Evolutionary conservation across 2,329 filamentous ascomycete species (phyloP).

Genomic region (Colletotrichum lupini): DNA sequence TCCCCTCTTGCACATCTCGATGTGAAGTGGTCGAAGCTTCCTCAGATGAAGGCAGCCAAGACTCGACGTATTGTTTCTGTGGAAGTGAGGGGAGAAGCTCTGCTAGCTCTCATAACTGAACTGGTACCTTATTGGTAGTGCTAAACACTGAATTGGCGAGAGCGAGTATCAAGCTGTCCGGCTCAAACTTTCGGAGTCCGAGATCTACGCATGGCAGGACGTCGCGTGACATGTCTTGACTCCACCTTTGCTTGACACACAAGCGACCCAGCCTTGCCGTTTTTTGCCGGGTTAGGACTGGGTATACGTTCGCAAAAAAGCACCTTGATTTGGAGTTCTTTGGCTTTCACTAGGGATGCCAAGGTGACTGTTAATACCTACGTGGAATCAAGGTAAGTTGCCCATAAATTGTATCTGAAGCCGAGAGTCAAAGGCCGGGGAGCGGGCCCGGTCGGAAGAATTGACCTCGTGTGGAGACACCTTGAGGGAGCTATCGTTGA

Average conservation of each 20-base stretch:
- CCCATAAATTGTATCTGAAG: not conserved
- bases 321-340: not conserved
- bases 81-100: not conserved
- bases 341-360: not conserved
- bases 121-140: not conserved
- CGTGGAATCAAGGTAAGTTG: not conserved
- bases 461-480: not conserved
- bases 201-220: conserved; percentile 3
- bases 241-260: not conserved
- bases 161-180: not conserved
- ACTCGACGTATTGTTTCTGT: not conserved
- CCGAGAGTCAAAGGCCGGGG: not conserved
- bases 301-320: not conserved
- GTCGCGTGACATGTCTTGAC: not conserved
- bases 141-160: not conserved
- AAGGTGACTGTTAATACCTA: not conserved
- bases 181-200: not conserved
- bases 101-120: not conserved
- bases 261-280: not conserved
- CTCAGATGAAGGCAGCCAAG: not conserved
- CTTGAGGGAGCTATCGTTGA: not conserved
- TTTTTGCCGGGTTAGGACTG: not conserved
- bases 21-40: not conserved
- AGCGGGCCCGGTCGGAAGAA: not conserved
- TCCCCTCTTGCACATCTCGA: not conserved